A percentile compares a stretch with the other conserved stretches of the same genome.
phyloP scores from a whole-genome alignment of 768 basidiomycete genomes.

The Butyriboletus loyo region DNA sequence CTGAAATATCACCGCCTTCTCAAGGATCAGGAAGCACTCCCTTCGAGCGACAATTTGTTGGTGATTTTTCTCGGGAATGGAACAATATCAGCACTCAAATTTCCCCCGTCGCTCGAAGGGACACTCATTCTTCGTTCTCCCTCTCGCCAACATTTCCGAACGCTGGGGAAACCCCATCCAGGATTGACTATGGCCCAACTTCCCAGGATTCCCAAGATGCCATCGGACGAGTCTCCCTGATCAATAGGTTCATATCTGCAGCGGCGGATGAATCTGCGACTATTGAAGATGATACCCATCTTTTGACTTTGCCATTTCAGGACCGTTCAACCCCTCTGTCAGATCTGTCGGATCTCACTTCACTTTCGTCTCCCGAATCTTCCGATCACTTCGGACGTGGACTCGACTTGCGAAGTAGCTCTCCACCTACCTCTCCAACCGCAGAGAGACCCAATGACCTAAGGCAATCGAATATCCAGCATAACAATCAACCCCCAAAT shows the following conservation, averaged over 20 bases:
- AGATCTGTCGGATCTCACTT: constrained; percentile 28
- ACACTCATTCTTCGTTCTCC: neutral
- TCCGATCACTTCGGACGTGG: constrained; percentile 2
- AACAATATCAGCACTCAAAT: constrained; percentile 10
- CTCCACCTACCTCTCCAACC: constrained; percentile 21
- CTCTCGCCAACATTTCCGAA: constrained; percentile 7
- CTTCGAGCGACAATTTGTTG: constrained; percentile 29
- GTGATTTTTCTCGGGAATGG: constrained; percentile 21
- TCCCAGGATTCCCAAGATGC: constrained; percentile 8
- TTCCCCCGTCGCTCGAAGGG: constrained; percentile 24
- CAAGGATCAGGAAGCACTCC: constrained; percentile 26
- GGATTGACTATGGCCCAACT: neutral
- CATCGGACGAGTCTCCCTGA: constrained; percentile 20
- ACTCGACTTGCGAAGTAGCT: constrained; percentile 5
- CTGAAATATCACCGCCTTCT: constrained; percentile 29
- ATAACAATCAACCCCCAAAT: neutral
- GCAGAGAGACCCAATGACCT: neutral
- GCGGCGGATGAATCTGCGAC: constrained; percentile 13
- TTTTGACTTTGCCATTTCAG: constrained; percentile 2
- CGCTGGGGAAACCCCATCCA: neutral
- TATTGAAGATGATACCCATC: neutral
- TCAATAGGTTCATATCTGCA: constrained; percentile 29
- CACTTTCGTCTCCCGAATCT: constrained; percentile 26
- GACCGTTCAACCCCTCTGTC: constrained; percentile 25
- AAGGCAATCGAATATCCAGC: neutral